Evolutionary conservation across 441 rosid species (phyloP).

Genomic region (Hypseocharis bilobata): DNA sequence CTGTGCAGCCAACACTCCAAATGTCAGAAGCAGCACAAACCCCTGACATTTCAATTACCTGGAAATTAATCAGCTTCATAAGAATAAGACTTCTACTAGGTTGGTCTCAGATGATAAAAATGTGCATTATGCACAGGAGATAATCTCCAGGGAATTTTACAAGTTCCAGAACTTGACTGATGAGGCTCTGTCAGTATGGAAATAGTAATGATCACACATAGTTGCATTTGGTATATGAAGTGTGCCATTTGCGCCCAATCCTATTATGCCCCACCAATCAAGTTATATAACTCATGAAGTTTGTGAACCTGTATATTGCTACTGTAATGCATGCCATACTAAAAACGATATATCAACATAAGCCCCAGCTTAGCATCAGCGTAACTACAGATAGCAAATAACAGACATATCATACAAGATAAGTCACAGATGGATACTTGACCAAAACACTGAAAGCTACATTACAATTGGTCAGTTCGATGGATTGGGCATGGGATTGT

Average conservation of each 20-base stretch:
- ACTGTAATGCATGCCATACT: neutral
- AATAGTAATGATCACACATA: neutral
- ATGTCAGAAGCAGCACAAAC: conserved; percentile 99
- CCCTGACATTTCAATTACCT: conserved; percentile 99
- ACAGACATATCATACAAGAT: neutral
- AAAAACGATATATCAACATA: neutral
- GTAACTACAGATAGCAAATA: neutral
- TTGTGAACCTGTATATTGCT: conserved; percentile 3
- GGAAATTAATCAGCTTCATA: conserved; percentile 25
- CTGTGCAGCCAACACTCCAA: conserved; percentile 99
- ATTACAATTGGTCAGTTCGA: neutral
- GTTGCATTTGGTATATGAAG: neutral
- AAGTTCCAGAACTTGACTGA: neutral
- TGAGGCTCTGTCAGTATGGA: neutral
- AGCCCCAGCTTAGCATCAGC: neutral
- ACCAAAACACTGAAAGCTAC: neutral
- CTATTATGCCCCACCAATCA: neutral
- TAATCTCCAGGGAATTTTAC: neutral
- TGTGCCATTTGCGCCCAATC: neutral
- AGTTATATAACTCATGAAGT: neutral
- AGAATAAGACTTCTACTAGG: conserved; percentile 16
- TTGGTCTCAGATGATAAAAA: neutral
- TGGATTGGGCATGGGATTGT: neutral
- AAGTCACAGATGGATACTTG: neutral
- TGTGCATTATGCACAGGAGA: neutral